Base-by-base conservation (phyloP, 2,329 filamentous ascomycete genomes). In the Cercospora brassicicola region DNA sequence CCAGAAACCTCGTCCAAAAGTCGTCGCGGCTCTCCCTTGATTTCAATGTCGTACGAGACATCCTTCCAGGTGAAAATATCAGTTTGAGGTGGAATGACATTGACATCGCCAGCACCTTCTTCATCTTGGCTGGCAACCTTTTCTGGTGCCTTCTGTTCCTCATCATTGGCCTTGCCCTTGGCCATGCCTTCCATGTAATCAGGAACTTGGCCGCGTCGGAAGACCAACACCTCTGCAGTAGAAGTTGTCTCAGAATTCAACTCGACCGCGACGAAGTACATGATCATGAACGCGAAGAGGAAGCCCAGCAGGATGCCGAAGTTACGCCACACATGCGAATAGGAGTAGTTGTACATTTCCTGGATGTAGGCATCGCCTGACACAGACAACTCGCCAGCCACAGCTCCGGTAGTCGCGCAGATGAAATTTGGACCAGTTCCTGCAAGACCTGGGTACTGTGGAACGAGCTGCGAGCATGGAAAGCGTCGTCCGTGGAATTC, bases 161-260 rank as follows among this genome's bases (percentile, higher is more conserved):
- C 78, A 57, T 82, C 80, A 57, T 66, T 73, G 42, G 60, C 73
- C 65, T 67, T 77, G 73, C 65, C 75, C 76, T 75, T 75, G 55
- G 72, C 71, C 39, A 71, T 65, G 23, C 74, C 69, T 51, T 78
- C 75, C 72, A 82, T 69, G 72, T 82, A 79, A 15, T 76, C 75
- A 2, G 81, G 82, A 51, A 82, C 81, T 67, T 81, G 78, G 6
- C 81, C 81, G 23, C 76, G 72, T 23, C 77, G 71, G 72, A 91
- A 93, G 9, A 93, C 87, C 0, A 93, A 84, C 0, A 89, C 86
- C 74, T 93, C 90, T 0, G 89, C 90, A 0, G 86, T 89, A 62
- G 87, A 90, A 1, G 82, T 81, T 0, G 85, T 87, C 0, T 85
- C 82, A 0, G 89, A 89, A 77, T 91, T 91, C 72, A 90, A 71